Conservation (phyloP, 1,284 basidiomycete species). For the Xerocomus minutiporus region DNA sequence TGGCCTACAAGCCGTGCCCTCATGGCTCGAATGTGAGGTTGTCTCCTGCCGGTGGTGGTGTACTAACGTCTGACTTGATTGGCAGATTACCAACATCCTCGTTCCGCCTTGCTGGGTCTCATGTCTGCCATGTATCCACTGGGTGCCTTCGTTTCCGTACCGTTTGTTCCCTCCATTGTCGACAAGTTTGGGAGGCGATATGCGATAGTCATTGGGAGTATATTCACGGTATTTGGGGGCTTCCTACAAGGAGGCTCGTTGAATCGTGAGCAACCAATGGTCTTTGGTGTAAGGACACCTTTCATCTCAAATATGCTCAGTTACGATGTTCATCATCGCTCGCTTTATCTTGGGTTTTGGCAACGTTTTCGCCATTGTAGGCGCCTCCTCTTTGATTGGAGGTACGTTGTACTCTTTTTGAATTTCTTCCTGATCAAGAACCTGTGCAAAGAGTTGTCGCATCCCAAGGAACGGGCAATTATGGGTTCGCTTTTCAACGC, state of each 20-base stretch:
- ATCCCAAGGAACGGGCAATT: conserved; percentile 21
- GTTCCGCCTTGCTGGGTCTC: conserved; percentile 17
- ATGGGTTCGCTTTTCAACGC: conserved; percentile 12
- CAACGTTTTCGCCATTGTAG: background rate
- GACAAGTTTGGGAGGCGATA: conserved; percentile 19
- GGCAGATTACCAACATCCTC: conserved; percentile 12
- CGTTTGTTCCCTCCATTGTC: conserved; percentile 10
- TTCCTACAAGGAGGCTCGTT: conserved; percentile 18
- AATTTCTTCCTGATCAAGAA: background rate
- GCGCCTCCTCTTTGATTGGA: background rate
- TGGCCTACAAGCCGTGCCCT: conserved; percentile 1
- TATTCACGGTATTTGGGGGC: conserved; percentile 10
- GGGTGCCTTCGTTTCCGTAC: conserved; percentile 13
- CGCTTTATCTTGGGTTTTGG: background rate
- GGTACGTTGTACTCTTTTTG: background rate
- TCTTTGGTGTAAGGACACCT: too few relatives aligned
- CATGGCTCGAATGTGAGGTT: background rate
- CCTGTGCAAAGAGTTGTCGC: conserved; percentile 15
- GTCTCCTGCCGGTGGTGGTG: background rate
- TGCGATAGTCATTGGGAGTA: conserved; percentile 15
- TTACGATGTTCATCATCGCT: background rate
- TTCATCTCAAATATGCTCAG: background rate
- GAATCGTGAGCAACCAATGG: conserved; percentile 12
- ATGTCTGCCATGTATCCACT: conserved; percentile 13
- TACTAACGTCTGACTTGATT: background rate